Evolutionary conservation across 805 yeast genomes (phyloP).

Genomic region (Teunomyces gatunensis): DNA sequence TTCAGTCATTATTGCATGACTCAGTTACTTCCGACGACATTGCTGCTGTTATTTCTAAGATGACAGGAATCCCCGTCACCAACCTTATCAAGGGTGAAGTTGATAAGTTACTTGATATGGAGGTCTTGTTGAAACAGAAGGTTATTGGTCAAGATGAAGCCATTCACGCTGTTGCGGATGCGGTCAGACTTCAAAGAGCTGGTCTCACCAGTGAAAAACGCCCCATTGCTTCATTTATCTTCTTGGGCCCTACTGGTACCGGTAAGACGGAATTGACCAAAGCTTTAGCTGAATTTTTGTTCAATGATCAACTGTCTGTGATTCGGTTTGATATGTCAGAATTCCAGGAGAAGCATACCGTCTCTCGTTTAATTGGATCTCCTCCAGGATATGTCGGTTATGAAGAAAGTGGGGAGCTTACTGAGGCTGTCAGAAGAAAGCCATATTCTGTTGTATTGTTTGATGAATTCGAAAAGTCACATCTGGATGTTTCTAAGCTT

Average conservation of each 20-base stretch:
- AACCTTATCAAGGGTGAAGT: conserved; percentile 92
- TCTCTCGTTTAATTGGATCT: conserved; percentile 90
- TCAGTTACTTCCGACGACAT: conserved; percentile 93
- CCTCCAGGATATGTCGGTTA: conserved; percentile 98
- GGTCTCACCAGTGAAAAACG: conserved; percentile 92
- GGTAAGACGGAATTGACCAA: conserved; percentile 97
- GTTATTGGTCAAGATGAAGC: conserved; percentile 98
- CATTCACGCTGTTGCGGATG: conserved; percentile 82
- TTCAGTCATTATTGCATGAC: conserved; percentile 66
- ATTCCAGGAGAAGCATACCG: conserved; percentile 91
- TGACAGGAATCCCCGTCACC: conserved; percentile 94
- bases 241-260: conserved; percentile 97
- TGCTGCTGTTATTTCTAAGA: conserved; percentile 84
- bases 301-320: conserved; percentile 83
- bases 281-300: conserved; percentile 85
- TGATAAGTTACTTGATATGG: conserved; percentile 88
- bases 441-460: conserved; percentile 91
- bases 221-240: conserved; percentile 95
- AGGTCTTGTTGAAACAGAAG: conserved; percentile 64
- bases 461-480: conserved; percentile 97
- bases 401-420: conserved; percentile 93
- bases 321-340: conserved; percentile 97
- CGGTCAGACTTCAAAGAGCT: conserved; percentile 94
- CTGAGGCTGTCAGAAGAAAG: conserved; percentile 93
- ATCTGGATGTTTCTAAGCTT: conserved; percentile 89